Evolutionary conservation across 1,284 basidiomycete genomes (phyloP).

Genomic region (Neonothopanus nambi): DNA sequence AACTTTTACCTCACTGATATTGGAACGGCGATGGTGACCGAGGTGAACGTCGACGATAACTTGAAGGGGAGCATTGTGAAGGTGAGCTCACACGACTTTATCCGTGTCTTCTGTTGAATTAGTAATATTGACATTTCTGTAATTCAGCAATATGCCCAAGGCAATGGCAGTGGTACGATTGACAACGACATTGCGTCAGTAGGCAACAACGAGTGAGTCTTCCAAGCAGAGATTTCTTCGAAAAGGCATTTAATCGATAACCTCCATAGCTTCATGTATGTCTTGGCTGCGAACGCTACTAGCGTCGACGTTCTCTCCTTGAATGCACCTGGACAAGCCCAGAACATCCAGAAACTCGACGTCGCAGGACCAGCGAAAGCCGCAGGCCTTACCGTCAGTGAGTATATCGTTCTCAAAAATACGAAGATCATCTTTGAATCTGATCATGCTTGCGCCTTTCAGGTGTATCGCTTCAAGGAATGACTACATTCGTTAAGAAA

Average conservation of each 20-base stretch:
- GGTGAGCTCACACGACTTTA: constrained; percentile 23
- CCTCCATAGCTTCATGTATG: constrained; percentile 44
- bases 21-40: constrained; percentile 42
- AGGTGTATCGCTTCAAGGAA: constrained; percentile 5
- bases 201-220: constrained; percentile 44
- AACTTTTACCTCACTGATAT: constrained; percentile 53
- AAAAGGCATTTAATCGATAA: not conserved
- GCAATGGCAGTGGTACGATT: constrained; percentile 40
- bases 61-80: constrained; percentile 45
- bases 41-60: constrained; percentile 46
- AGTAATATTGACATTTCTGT: not conserved
- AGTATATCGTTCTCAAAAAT: not conserved
- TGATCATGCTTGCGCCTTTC: not conserved
- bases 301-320: constrained; percentile 43
- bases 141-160: constrained; percentile 42
- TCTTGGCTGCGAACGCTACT: constrained; percentile 41
- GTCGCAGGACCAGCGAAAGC: constrained; percentile 37
- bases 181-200: constrained; percentile 47
- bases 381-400: constrained; percentile 40
- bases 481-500: constrained; percentile 23
- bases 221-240: not conserved
- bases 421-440: not conserved
- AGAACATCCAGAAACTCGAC: constrained; percentile 39
- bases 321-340: constrained; percentile 39
- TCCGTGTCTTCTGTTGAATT: not conserved